A percentile compares a stretch with the other conserved stretches of the same genome.
Evolutionary conservation across 306 rosid genomes (phyloP).

Genomic region (Trifolium fragiferum): DNA sequence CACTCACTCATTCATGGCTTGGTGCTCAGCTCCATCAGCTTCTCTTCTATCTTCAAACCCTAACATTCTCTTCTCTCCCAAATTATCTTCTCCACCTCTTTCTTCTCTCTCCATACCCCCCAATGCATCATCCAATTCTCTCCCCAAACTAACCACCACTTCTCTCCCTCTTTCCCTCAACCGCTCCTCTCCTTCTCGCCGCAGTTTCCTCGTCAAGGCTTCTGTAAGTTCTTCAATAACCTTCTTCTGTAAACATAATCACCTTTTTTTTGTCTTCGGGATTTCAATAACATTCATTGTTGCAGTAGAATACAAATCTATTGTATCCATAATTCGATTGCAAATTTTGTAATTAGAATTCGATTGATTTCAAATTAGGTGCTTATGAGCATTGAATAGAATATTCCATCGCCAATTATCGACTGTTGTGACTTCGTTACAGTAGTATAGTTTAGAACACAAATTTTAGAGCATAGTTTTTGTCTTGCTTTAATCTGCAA

Average conservation of each 20-base stretch:
- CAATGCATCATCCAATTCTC: slow-evolving; percentile 56
- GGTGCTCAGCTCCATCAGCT: slow-evolving; percentile 52
- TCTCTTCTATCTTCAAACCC: slow-evolving; percentile 70
- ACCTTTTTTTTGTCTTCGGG: too few relatives aligned
- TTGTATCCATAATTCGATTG: neutral
- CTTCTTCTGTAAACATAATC: neutral
- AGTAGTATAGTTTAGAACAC: neutral
- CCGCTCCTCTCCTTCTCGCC: slow-evolving; percentile 45
- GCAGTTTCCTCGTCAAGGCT: slow-evolving; percentile 62
- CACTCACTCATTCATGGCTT: slow-evolving; percentile 35
- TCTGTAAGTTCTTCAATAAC: slow-evolving; percentile 46
- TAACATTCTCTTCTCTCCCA: slow-evolving; percentile 55
- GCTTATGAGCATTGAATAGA: slow-evolving; percentile 5
- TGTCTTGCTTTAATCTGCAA: slow-evolving; percentile 12
- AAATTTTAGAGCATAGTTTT: neutral
- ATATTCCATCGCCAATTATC: slow-evolving; percentile 1
- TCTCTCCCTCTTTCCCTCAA: slow-evolving; percentile 47
- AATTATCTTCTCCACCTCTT: slow-evolving; percentile 29
- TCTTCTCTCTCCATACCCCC: slow-evolving; percentile 61
- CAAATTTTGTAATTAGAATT: neutral
- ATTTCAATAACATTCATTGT: too few relatives aligned
- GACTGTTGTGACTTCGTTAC: neutral
- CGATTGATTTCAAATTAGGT: neutral
- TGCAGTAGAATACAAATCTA: neutral
- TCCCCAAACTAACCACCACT: slow-evolving; percentile 53